Percentiles rank a stretch among this genome's conserved stretches.
Conservation (phyloP, 495 filamentous ascomycete species). For the Apiosordaria backusii region DNA sequence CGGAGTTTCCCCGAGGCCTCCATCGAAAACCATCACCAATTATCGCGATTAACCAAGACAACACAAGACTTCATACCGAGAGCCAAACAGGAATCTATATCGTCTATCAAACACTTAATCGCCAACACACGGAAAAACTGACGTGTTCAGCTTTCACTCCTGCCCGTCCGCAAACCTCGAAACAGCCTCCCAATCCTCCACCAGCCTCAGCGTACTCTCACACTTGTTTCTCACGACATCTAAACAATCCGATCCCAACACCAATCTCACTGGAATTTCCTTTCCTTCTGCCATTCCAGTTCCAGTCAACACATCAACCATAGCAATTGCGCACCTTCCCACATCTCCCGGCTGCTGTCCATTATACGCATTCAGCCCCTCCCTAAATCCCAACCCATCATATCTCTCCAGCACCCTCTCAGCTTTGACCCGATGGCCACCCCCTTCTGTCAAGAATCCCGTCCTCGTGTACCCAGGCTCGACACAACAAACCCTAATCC, state of each 20-base stretch:
- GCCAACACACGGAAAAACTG: slow-evolving; percentile 2
- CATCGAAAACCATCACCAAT: background rate
- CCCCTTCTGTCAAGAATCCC: slow-evolving; percentile 27
- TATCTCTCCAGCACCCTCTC: slow-evolving; percentile 32
- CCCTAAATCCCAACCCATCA: slow-evolving; percentile 24
- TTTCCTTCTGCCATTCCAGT: slow-evolving; percentile 36
- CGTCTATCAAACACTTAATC: background rate
- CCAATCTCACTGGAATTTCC: slow-evolving; percentile 33
- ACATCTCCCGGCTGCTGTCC: slow-evolving; percentile 45
- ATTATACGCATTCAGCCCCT: slow-evolving; percentile 24
- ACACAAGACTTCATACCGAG: background rate
- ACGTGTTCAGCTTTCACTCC: slow-evolving; percentile 1
- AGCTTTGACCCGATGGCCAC: slow-evolving; percentile 29
- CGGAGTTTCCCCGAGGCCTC: slow-evolving; percentile 1
- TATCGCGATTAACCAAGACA: background rate
- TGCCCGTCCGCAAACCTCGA: slow-evolving; percentile 10
- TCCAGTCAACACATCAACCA: slow-evolving; percentile 45
- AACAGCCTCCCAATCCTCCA: slow-evolving; percentile 39
- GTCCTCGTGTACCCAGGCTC: slow-evolving; percentile 50
- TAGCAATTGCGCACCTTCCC: slow-evolving; percentile 40
- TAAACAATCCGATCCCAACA: slow-evolving; percentile 34
- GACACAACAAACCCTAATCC: slow-evolving; percentile 42
- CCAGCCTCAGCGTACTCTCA: slow-evolving; percentile 27
- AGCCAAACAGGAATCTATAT: background rate
- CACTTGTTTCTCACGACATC: slow-evolving; percentile 32